Evolutionary conservation across 2,329 filamentous ascomycete species (phyloP).

Genomic region (Leptographium flavum): DNA sequence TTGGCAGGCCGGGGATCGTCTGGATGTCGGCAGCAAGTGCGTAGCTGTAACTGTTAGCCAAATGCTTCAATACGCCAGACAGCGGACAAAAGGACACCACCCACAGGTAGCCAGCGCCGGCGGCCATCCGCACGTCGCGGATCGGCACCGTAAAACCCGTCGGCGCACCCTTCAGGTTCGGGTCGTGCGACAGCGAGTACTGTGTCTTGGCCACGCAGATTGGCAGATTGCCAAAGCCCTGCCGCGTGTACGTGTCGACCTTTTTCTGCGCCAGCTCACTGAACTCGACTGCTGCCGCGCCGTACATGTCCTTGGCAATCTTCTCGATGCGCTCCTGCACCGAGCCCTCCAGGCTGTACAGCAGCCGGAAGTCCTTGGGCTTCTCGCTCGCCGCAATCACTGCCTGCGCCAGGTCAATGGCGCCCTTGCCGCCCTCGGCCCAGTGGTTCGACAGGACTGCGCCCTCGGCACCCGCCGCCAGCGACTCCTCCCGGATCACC

Average conservation of each 20-base stretch:
- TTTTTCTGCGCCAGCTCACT: constrained; percentile 91
- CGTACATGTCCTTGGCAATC: constrained; percentile 91
- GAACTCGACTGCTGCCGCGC: constrained; percentile 78
- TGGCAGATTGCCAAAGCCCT: constrained; percentile 83
- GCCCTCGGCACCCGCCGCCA: constrained; percentile 84
- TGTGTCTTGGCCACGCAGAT: constrained; percentile 98
- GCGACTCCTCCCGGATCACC: constrained; percentile 77
- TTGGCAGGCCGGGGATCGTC: constrained; percentile 91
- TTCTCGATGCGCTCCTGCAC: constrained; percentile 81
- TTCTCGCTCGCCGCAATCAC: constrained; percentile 73
- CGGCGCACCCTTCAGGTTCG: constrained; percentile 85
- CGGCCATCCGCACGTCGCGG: constrained; percentile 83
- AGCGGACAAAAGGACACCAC: constrained; percentile 19
- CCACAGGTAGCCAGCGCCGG: constrained; percentile 83
- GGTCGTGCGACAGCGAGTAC: constrained; percentile 89
- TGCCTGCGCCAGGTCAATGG: constrained; percentile 73
- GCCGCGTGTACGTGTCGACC: constrained; percentile 84
- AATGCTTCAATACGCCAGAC: not conserved
- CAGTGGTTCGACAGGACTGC: constrained; percentile 93
- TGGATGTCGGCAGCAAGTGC: constrained; percentile 94
- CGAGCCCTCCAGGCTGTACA: constrained; percentile 62
- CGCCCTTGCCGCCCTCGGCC: constrained; percentile 86
- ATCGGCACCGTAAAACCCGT: constrained; percentile 92
- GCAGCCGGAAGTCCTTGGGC: constrained; percentile 73
- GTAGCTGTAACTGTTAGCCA: constrained; percentile 39